These are phyloP conservation scores for Daldinia vernicosa DNA, from an alignment of 495 filamentous ascomycete genomes.

Conservation along the genomic window DNA sequence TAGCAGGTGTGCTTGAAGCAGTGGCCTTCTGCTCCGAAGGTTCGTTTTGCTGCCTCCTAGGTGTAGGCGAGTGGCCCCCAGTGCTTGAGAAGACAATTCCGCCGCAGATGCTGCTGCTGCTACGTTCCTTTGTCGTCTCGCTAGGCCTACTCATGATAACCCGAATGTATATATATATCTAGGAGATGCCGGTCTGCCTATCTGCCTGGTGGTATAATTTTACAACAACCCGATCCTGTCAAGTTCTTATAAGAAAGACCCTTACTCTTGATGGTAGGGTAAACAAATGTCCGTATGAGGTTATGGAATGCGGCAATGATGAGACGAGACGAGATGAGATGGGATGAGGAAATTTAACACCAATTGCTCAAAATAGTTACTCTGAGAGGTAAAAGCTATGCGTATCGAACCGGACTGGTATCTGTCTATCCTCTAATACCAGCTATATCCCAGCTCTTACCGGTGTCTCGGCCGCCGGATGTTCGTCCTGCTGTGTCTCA, in stretches of 20 bases:
- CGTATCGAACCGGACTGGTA: background rate
- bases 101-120: background rate
- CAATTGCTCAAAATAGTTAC: background rate
- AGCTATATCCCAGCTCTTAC: background rate
- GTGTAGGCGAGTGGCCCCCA: background rate
- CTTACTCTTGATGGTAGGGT: background rate
- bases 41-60: background rate
- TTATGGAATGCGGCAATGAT: background rate
- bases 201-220: background rate
- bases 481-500: background rate
- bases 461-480: background rate
- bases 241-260: background rate
- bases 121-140: background rate
- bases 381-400: background rate
- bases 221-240: background rate
- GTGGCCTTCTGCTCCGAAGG: background rate
- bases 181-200: background rate
- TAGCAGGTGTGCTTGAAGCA: background rate
- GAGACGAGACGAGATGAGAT: background rate
- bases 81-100: background rate
- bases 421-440: background rate
- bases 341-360: background rate
- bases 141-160: background rate
- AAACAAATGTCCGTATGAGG: background rate
- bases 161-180: background rate